Evolutionary conservation across 2,329 filamentous ascomycete species (phyloP), one percentile per base, ranked within the genome.

Genomic region (Beauveria bassiana): DNA sequence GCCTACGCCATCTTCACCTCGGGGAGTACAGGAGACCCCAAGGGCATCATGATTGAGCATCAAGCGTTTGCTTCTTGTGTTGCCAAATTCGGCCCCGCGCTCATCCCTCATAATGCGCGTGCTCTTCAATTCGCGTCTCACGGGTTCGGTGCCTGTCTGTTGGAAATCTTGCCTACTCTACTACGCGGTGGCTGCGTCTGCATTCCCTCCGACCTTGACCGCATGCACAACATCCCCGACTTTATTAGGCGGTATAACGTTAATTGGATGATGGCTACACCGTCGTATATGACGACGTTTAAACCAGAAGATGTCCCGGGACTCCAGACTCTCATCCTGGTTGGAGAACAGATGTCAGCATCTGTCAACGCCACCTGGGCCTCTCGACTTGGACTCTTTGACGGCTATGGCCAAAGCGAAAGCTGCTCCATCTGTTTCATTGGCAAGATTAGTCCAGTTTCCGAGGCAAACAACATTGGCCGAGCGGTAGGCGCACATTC

Each of bases 1-100:
- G 64, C 65, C 1, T 70, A 69, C 40, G 46, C 66, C 5, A 38
- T 68, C 18, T 69, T 68, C 42, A 55, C 53, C 18, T 55, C 53
- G 12, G 53, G 53, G 5, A 55, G 53, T 20, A 55, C 53, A 1
- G 53, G 66, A 2, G 61, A 64, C 12, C 64, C 69, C 3, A 70
- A 70, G 38, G 69, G 69, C 24, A 65, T 66, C 3, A 63, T 67
- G 5, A 62, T 66, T 34, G 61, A 59, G n/a, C 68, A 67, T 22
- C 20, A 50, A 3, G 53, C 64, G 24, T 64, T 65, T 20, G 59
- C 56, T 22, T 65, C 51, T 34, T 59, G 64, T n/a, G 59, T 63
- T 61, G 51, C 31, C n/a, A 65, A 58, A 22, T 68, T 59, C 51
- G 55, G 64, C 3, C 61, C 64, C 12, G 50, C 59, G 2, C 52